Conservation (phyloP, 805 yeast genomes). For the Scheffersomyces ergatensis region DNA sequence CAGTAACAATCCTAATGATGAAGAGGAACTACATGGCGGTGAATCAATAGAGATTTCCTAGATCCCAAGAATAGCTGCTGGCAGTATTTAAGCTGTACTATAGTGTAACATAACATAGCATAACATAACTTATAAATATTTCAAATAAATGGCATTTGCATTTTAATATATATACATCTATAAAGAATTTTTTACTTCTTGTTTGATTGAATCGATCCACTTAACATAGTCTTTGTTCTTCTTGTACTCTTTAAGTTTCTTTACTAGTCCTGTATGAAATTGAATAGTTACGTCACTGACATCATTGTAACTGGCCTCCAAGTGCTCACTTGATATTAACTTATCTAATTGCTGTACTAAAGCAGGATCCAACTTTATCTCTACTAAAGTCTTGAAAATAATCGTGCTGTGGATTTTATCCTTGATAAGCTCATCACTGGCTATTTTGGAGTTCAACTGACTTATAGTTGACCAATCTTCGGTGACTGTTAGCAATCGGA, state of each 20-base stretch:
- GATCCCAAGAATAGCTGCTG: not conserved
- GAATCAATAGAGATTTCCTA: not conserved
- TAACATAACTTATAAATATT: no score
- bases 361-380: constrained; percentile 11
- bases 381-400: constrained; percentile 41
- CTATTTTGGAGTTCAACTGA: constrained; percentile 33
- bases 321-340: constrained; percentile 9
- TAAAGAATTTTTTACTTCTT: constrained; percentile 12
- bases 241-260: constrained; percentile 1
- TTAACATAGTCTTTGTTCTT: constrained; percentile 3
- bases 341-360: constrained; percentile 9
- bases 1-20: constrained; percentile 2
- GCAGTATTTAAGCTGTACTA: no score
- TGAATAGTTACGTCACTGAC: constrained; percentile 7
- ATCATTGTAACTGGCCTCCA: constrained; percentile 6
- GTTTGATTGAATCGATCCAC: constrained; percentile 20
- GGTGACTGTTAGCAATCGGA: constrained; percentile 46
- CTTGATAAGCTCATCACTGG: constrained; percentile 41
- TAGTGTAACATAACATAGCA: no score
- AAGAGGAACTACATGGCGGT: not conserved
- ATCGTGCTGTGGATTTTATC: constrained; percentile 39
- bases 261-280: constrained; percentile 1
- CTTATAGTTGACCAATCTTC: constrained; percentile 52
- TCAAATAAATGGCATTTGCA: no score
- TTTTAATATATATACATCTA: constrained; percentile 2